Percentiles rank a stretch among this genome's conserved stretches.
phyloP scores from a whole-genome alignment of 495 filamentous ascomycete genomes.

The Hypoxylon perforatum region DNA sequence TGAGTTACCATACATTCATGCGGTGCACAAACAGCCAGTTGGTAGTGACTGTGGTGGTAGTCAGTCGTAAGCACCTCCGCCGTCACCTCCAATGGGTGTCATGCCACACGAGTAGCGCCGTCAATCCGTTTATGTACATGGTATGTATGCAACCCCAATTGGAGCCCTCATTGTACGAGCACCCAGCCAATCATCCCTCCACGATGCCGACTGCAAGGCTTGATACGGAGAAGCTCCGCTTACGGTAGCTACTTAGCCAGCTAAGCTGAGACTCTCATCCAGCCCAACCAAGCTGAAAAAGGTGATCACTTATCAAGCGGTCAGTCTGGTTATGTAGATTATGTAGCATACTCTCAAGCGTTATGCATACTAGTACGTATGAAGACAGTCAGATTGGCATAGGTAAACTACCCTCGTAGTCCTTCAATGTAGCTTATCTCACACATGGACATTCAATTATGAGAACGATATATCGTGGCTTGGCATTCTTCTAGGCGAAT shows the following conservation, averaged over 20 bases:
- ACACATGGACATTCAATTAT: too few species aligned
- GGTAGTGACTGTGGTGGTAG: background rate
- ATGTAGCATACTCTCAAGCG: too few species aligned
- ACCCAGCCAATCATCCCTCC: conserved; percentile 25
- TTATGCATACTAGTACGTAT: conserved; percentile 2
- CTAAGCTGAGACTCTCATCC: conserved; percentile 6
- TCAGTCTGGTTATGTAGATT: conserved; percentile 8
- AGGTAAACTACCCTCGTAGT: too few species aligned
- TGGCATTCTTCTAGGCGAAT: too few species aligned
- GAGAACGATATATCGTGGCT: background rate
- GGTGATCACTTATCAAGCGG: conserved; percentile 23
- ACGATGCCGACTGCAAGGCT: conserved; percentile 3
- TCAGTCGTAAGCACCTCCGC: conserved; percentile 19
- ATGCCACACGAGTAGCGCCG: conserved; percentile 3
- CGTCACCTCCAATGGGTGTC: conserved; percentile 4
- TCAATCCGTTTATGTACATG: background rate
- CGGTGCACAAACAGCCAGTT: background rate
- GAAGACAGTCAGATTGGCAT: background rate
- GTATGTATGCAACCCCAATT: conserved; percentile 15
- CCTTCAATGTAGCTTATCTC: too few species aligned
- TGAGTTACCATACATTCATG: too few species aligned
- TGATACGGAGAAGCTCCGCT: conserved; percentile 13
- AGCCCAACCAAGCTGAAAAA: conserved; percentile 20
- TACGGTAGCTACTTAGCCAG: too few species aligned
- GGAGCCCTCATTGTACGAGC: conserved; percentile 6